phyloP scores from a whole-genome alignment of 139 green algal species.

The Tetratostichococcus sp. region DNA sequence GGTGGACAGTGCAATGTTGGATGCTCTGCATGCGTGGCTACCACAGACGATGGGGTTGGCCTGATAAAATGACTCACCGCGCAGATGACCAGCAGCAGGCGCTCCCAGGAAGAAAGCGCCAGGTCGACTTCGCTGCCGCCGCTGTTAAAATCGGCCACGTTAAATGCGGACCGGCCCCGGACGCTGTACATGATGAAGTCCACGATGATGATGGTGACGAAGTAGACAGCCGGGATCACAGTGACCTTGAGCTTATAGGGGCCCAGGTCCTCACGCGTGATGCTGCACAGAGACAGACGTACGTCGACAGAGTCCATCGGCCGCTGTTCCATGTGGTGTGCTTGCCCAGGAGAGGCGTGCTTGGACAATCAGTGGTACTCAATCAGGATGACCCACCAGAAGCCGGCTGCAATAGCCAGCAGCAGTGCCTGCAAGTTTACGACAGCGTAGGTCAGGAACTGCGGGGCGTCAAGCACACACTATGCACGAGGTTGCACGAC shows the following conservation, averaged over 20 bases:
- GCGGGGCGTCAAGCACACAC: background rate
- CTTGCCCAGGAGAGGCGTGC: too few relatives aligned
- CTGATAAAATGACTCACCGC: background rate
- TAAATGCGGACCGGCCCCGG: background rate
- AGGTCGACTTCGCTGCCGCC: background rate
- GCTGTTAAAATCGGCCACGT: background rate
- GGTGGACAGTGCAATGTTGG: too few relatives aligned
- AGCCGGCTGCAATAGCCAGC: conserved; percentile 41
- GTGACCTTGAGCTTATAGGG: conserved; percentile 39
- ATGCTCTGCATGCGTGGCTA: too few relatives aligned
- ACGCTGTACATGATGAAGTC: conserved; percentile 11
- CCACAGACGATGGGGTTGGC: too few relatives aligned
- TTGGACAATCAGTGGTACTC: too few relatives aligned
- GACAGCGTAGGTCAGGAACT: background rate
- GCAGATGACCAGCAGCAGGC: conserved; percentile 5
- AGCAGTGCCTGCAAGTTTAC: conserved; percentile 20
- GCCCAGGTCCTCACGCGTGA: conserved; percentile 42
- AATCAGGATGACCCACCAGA: conserved; percentile 29
- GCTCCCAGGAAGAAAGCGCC: background rate
- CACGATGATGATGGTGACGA: conserved; percentile 39
- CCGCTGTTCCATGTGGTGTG: background rate
- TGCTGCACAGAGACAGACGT: conserved; percentile 27
- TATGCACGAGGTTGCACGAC: too few relatives aligned
- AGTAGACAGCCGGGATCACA: conserved; percentile 42
- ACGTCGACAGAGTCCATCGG: too few relatives aligned